Evolutionary conservation across 805 yeast genomes (phyloP), one percentile per base, ranked within the genome.

Genomic region (Hanseniaspora taiwanica): DNA sequence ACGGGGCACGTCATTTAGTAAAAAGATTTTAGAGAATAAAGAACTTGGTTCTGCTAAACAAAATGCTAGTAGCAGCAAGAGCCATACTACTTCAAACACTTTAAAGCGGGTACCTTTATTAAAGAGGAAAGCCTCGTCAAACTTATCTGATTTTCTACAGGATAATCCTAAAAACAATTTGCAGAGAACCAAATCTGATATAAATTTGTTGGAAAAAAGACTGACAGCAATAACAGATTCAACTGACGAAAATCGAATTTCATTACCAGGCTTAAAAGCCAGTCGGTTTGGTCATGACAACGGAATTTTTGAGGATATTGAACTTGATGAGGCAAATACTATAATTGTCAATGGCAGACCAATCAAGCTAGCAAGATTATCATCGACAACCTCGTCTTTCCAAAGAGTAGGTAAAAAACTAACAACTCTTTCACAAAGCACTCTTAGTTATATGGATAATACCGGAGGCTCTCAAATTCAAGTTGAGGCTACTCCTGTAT

Each of bases 1-100:
- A 37, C 74, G 71, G 43, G 72, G 70, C 12, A 71, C 69, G 51
- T 64, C 56, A 29, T 49, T 68, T 46, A 64, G 63, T 33, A 49
- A 44, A 21, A 36, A 34, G 6, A 19, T 37, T 20, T 40, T 38
- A 17, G 40, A 39, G 24, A 9, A 16, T 14, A 23, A 16, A 21
- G 21, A 29, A 12, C n/a, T n/a, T n/a, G n/a, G n/a, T n/a, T n/a
- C n/a, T n/a, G n/a, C n/a, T n/a, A n/a, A n/a, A n/a, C n/a, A n/a
- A n/a, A n/a, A n/a, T n/a, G n/a, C n/a, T n/a, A n/a, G n/a, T n/a
- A n/a, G n/a, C n/a, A 21, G 8, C 16, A 23, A 37, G 17, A 21
- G 31, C 9, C 16, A 18, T 4, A 6, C 14, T 1, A 25, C 17
- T 18, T 13, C 9, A 17, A 21, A 21, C 6, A 8, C 31, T 18